phyloP scores from a whole-genome alignment of 805 yeast genomes.

The Sugiyamaella chiloensis region DNA sequence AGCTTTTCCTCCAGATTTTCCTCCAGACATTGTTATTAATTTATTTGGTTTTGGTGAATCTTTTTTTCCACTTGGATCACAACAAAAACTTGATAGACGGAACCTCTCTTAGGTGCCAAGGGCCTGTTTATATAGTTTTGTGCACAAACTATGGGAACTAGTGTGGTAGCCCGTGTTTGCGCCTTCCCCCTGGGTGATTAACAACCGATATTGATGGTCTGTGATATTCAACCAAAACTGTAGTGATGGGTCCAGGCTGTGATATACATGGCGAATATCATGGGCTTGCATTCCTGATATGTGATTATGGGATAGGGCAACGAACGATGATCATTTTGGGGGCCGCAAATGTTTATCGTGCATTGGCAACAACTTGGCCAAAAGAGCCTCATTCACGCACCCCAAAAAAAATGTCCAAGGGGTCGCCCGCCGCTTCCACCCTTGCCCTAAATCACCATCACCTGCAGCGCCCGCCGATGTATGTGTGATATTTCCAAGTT shows the following conservation, averaged over 20 bases:
- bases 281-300: no score
- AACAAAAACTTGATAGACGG: slow-evolving; percentile 19
- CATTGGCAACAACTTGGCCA: background rate
- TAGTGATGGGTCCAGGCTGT: slow-evolving; percentile 3
- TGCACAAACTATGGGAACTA: no score
- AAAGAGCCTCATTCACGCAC: slow-evolving; percentile 6
- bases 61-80: slow-evolving; percentile 23
- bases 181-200: no score
- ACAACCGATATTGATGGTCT: no score
- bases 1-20: slow-evolving; percentile 86
- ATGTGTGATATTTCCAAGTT: slow-evolving; percentile 9
- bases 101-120: slow-evolving; percentile 7
- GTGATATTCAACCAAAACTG: background rate
- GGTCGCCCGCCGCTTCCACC: background rate
- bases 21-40: slow-evolving; percentile 64
- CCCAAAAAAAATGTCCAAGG: background rate
- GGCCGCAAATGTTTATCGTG: slow-evolving; percentile 1
- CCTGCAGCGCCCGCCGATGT: no score
- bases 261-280: slow-evolving; percentile 17
- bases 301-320: background rate
- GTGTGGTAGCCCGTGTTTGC: no score
- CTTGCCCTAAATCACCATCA: background rate
- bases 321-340: background rate
- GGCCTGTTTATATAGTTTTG: slow-evolving; percentile 3
- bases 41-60: slow-evolving; percentile 19